Conservation (phyloP, 306 rosid species). For the Lathyrus aphaca region DNA sequence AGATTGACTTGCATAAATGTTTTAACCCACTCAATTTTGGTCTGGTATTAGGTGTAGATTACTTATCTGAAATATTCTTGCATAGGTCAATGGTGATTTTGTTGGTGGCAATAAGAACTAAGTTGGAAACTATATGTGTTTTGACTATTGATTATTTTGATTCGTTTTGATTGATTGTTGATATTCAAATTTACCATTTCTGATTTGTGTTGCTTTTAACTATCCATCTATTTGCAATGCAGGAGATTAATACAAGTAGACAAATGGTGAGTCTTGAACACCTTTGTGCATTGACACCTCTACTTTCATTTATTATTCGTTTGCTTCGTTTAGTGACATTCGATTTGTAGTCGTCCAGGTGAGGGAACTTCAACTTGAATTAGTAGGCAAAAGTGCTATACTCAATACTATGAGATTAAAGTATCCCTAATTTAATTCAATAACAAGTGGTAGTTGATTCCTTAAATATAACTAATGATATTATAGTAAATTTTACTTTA, state of each 20-base stretch:
- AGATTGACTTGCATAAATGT: too few species aligned
- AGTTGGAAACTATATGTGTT: conserved; percentile 19
- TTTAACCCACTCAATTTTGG: too few species aligned
- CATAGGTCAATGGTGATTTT: too few species aligned
- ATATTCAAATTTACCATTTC: conserved; percentile 5
- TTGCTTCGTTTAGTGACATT: conserved; percentile 8
- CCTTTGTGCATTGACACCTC: conserved; percentile 24
- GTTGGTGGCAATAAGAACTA: too few species aligned
- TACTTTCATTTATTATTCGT: conserved; percentile 26
- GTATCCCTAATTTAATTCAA: too few species aligned
- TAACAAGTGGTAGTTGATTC: too few species aligned
- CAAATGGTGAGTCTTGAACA: conserved; percentile 70
- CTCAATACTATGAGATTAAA: conserved; percentile 54
- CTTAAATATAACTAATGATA: too few species aligned
- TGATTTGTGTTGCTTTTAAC: conserved; percentile 33
- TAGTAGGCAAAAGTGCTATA: conserved; percentile 74
- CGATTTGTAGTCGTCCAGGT: conserved; percentile 51
- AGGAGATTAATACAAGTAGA: conserved; percentile 76
- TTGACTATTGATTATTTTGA: neutral
- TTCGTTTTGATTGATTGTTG: conserved; percentile 8
- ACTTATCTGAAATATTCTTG: too few species aligned
- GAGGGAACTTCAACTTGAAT: conserved; percentile 67
- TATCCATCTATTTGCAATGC: conserved; percentile 49
- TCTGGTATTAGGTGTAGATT: too few species aligned
- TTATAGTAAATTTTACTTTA: too few species aligned